Conservation (phyloP, 129 eudicot genomes). For the Glebionis coronaria region DNA sequence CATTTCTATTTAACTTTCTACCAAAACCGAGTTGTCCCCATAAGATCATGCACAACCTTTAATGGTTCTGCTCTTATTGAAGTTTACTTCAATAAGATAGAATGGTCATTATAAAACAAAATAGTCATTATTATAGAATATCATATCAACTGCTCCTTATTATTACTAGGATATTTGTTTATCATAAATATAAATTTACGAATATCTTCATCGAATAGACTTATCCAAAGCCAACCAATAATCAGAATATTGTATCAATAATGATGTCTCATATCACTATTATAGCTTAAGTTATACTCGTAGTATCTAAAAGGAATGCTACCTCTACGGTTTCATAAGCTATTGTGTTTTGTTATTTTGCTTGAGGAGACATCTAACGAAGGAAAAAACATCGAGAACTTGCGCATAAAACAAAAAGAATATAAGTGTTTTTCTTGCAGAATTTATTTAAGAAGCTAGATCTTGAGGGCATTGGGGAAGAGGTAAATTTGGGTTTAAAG, state of each 20-base stretch:
- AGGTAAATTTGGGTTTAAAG: background rate
- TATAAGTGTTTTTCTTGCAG: background rate
- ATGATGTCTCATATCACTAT: background rate
- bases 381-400: background rate
- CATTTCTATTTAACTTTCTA: conserved; percentile 5
- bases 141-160: background rate
- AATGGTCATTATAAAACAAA: no score
- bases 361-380: background rate
- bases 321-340: no score
- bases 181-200: background rate
- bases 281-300: no score
- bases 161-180: background rate
- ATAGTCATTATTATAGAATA: background rate
- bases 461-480: background rate
- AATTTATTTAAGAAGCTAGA: background rate
- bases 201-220: background rate
- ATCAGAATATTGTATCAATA: background rate
- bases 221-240: conserved; percentile 12
- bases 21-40: background rate
- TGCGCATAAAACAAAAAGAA: background rate
- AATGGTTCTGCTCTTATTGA: background rate
- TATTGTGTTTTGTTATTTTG: no score
- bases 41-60: background rate
- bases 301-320: background rate
- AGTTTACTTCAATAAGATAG: background rate